These are phyloP conservation scores for Debaryomyces tyrocola DNA, from an alignment of 805 yeast genomes.

Conservation along the genomic window DNA sequence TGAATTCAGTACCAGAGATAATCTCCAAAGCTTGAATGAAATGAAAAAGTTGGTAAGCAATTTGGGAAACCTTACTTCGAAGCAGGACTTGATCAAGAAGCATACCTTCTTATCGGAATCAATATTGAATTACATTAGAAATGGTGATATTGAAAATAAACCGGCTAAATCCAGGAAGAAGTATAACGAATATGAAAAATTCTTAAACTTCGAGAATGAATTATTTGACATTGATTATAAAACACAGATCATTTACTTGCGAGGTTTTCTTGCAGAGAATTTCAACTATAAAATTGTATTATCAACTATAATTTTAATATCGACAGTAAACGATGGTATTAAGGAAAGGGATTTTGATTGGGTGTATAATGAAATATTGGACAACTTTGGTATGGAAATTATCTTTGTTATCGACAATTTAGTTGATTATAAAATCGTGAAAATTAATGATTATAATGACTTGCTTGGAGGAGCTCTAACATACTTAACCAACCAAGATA, in stretches of 20 bases:
- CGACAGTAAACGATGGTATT: slow-evolving; percentile 68
- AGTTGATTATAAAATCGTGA: slow-evolving; percentile 48
- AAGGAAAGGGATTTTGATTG: slow-evolving; percentile 59
- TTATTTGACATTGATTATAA: slow-evolving; percentile 48
- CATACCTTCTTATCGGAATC: slow-evolving; percentile 77
- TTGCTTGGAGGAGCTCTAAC: slow-evolving; percentile 21
- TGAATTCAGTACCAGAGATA: slow-evolving; percentile 44
- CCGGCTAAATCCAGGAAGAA: slow-evolving; percentile 12
- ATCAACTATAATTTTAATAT: slow-evolving; percentile 55
- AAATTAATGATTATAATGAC: slow-evolving; percentile 24
- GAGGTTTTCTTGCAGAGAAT: slow-evolving; percentile 41
- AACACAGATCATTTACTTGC: slow-evolving; percentile 23
- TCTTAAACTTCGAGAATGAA: slow-evolving; percentile 68
- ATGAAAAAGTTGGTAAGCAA: slow-evolving; percentile 72
- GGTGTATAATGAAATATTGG: slow-evolving; percentile 55
- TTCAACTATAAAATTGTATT: slow-evolving; percentile 45
- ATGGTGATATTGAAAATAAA: slow-evolving; percentile 8
- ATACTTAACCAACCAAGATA: slow-evolving; percentile 10
- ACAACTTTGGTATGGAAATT: slow-evolving; percentile 63
- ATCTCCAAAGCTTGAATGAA: slow-evolving; percentile 34
- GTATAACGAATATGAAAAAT: slow-evolving; percentile 39
- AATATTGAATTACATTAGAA: slow-evolving; percentile 49
- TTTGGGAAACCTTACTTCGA: slow-evolving; percentile 62
- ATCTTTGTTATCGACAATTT: slow-evolving; percentile 49
- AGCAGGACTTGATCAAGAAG: slow-evolving; percentile 66